These are phyloP conservation scores for Saturnispora ahearnii DNA, from an alignment of 805 yeast genomes.

Conservation along the genomic window DNA sequence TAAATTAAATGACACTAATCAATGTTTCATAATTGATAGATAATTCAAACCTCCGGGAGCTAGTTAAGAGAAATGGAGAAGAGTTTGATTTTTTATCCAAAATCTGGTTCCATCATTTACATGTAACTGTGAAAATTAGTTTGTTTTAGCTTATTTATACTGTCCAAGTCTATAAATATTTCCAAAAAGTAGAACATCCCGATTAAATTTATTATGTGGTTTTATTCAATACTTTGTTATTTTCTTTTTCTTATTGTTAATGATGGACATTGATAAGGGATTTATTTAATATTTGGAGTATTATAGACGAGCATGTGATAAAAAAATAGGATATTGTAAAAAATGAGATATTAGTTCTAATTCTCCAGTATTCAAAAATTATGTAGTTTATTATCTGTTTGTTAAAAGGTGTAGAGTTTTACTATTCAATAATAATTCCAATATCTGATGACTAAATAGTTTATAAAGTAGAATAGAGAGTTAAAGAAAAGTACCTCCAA, in stretches of 20 bases:
- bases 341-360: too few species aligned
- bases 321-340: too few species aligned
- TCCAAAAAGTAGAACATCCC: conserved; percentile 25
- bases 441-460: too few species aligned
- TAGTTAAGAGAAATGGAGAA: conserved; percentile 8
- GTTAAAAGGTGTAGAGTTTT: too few species aligned
- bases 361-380: too few species aligned
- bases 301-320: too few species aligned
- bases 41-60: conserved; percentile 24
- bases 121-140: conserved; percentile 51
- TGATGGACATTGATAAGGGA: too few species aligned
- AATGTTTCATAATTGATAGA: conserved; percentile 25
- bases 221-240: background rate
- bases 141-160: conserved; percentile 48
- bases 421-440: too few species aligned
- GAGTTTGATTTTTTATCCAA: conserved; percentile 29
- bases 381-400: too few species aligned
- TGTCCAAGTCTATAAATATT: conserved; percentile 37
- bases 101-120: conserved; percentile 36
- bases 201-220: background rate
- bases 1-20: conserved; percentile 29
- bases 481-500: too few species aligned
- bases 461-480: too few species aligned
- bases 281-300: too few species aligned
- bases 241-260: background rate